Conservation (phyloP, 2,329 filamentous ascomycete genomes). For the Colletotrichum musicola region DNA sequence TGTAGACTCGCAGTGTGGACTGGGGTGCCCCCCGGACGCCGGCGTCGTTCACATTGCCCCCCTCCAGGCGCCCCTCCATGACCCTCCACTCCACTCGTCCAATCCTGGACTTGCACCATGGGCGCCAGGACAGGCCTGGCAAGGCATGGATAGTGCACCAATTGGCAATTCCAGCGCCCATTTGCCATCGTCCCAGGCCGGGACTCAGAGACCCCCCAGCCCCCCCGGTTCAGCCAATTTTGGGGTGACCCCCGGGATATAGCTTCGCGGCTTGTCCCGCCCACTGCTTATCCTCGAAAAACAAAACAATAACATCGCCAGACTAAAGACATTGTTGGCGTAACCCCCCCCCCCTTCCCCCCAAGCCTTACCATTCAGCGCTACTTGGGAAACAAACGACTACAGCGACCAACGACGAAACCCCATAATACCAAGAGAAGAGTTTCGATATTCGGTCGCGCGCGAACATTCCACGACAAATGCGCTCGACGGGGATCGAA, state of each 20-base stretch:
- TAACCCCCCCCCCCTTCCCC: neutral
- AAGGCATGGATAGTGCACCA: constrained; percentile 12
- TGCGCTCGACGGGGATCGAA: constrained; percentile 31
- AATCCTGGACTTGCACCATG: constrained; percentile 3
- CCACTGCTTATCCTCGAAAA: constrained; percentile 29
- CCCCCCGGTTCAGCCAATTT: constrained; percentile 25
- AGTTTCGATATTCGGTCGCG: constrained; percentile 7
- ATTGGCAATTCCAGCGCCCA: constrained; percentile 1
- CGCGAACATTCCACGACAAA: constrained; percentile 17
- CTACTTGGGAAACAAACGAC: neutral
- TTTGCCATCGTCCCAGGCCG: constrained; percentile 19
- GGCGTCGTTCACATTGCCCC: neutral
- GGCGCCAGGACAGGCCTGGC: constrained; percentile 10
- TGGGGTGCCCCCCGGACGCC: constrained; percentile 1
- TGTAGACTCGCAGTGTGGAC: too few species aligned
- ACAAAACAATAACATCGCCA: constrained; percentile 42
- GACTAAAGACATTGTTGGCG: constrained; percentile 7
- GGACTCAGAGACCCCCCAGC: constrained; percentile 8
- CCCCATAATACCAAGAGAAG: neutral
- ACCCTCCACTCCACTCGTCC: neutral
- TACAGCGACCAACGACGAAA: constrained; percentile 3
- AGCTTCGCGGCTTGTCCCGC: constrained; percentile 40
- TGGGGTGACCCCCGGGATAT: constrained; percentile 30
- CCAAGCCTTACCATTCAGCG: constrained; percentile 16
- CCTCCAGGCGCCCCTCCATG: neutral